These are phyloP conservation scores for Sugiyamaella floridensis DNA, from an alignment of 805 yeast species.

Conservation along the genomic window DNA sequence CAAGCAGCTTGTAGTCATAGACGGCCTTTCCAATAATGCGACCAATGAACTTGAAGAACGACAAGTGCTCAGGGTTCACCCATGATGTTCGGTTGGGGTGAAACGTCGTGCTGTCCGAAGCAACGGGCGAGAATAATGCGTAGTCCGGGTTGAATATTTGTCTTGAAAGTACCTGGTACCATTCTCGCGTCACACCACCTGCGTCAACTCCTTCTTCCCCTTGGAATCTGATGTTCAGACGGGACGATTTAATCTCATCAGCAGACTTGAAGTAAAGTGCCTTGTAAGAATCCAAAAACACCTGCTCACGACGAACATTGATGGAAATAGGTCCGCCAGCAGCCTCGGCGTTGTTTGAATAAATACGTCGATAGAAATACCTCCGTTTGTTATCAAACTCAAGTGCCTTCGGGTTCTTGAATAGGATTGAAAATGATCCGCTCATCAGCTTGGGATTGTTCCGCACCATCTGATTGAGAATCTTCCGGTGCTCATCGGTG, in stretches of 20 bases:
- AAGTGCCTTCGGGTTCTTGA: conserved; percentile 77
- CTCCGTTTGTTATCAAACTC: conserved; percentile 92
- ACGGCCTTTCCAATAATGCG: conserved; percentile 91
- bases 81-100: conserved; percentile 92
- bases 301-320: conserved; percentile 78
- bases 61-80: conserved; percentile 86
- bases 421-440: conserved; percentile 88
- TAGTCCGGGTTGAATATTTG: conserved; percentile 96
- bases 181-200: conserved; percentile 95
- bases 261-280: conserved; percentile 70
- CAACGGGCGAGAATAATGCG: conserved; percentile 85
- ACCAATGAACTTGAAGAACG: conserved; percentile 92
- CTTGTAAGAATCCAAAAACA: conserved; percentile 84
- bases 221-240: conserved; percentile 72
- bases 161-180: conserved; percentile 90
- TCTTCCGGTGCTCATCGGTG: conserved; percentile 81
- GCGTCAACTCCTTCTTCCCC: conserved; percentile 98
- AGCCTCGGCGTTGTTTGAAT: conserved; percentile 28
- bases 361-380: conserved; percentile 72
- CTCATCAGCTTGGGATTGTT: conserved; percentile 88
- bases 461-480: conserved; percentile 85
- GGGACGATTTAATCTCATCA: conserved; percentile 64
- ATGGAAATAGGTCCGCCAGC: conserved; percentile 41
- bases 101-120: conserved; percentile 86
- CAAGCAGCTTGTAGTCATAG: conserved; percentile 75